phyloP scores from a whole-genome alignment of 345 rosid genomes.

The Geranium brycei region DNA sequence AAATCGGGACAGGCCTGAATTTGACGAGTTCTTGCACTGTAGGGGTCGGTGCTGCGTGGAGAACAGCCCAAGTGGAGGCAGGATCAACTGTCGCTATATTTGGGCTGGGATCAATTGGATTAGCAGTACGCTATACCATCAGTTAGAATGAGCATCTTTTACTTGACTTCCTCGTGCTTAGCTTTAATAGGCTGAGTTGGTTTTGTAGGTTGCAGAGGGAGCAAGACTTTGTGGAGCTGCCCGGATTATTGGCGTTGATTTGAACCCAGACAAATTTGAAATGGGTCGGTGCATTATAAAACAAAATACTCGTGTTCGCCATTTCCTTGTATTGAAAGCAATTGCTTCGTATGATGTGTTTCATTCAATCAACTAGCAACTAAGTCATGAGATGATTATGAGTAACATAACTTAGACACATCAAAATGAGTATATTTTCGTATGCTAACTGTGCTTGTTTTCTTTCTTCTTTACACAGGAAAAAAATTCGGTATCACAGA shows the following conservation, averaged over 20 bases:
- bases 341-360: too few species aligned
- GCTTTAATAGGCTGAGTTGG: background rate
- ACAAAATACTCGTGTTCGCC: too few species aligned
- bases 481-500: slow-evolving; percentile 66
- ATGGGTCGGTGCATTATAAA: slow-evolving; percentile 22
- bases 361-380: too few species aligned
- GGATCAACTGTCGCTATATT: slow-evolving; percentile 81
- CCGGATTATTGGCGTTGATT: slow-evolving; percentile 67
- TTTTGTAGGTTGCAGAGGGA: slow-evolving; percentile 69
- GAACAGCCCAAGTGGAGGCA: slow-evolving; percentile 60
- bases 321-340: too few species aligned
- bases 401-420: too few species aligned
- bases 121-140: slow-evolving; percentile 44
- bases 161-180: background rate
- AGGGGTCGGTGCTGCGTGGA: slow-evolving; percentile 91
- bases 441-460: too few species aligned
- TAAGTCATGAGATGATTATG: too few species aligned
- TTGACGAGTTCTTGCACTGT: slow-evolving; percentile 1
- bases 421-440: too few species aligned
- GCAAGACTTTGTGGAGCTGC: slow-evolving; percentile 65
- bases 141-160: background rate
- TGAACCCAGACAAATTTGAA: slow-evolving; percentile 52
- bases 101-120: slow-evolving; percentile 78
- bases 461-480: slow-evolving; percentile 22
- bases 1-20: too few species aligned